Base-by-base conservation (phyloP, 1,139 yeast genomes). In the Geotrichum reessii region DNA sequence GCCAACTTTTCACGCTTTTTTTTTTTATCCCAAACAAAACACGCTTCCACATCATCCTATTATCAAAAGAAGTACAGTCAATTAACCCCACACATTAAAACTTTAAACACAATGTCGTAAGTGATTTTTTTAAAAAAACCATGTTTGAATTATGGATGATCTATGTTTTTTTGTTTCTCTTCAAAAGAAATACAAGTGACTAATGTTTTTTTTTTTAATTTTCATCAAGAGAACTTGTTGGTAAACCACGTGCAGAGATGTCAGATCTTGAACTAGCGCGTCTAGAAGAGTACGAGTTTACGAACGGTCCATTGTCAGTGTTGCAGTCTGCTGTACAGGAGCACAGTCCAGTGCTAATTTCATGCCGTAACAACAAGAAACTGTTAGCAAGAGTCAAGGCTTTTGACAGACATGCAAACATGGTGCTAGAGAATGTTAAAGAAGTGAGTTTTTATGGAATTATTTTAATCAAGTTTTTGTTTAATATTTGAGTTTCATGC, bases 371-470 rank as follows among this genome's bases (percentile, higher is more conserved):
- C 71, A 92, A 92, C 73, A 97, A 91, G 69, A 93, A 93, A 73
- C 78, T 93, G 52, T 81, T 93, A 31, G 97, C 93, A 1, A 83
- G 88, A 65, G 95, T 93, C 55, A 87, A 88, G 69, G 98, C 98
- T 0, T 95, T 91, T 71, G 99, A 93, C 71, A 84, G 97, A 68
- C 99, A 93, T 73, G 87, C 97, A 63, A 93, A 93, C 71, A 83
- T 93, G 87, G 86, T 93, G 8, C 76, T 93, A 64, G 97, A 90
- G 68, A 90, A 91, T 67, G 98, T 93, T 49, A 90, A 88, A 70
- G 99, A 93, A 70, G 76, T 74, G 42, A 66, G 77, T 60, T 33
- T 17, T 14, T 8, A 3, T n/a, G 11, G 14, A 27, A 6, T 49
- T 25, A 7, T 19, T 21, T 19, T 4, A 21, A 21, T 11, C 6